Evolutionary conservation across 2,329 filamentous ascomycete species (phyloP), one percentile per base, ranked within the genome.

Genomic region (Paecilomyces sp.): DNA sequence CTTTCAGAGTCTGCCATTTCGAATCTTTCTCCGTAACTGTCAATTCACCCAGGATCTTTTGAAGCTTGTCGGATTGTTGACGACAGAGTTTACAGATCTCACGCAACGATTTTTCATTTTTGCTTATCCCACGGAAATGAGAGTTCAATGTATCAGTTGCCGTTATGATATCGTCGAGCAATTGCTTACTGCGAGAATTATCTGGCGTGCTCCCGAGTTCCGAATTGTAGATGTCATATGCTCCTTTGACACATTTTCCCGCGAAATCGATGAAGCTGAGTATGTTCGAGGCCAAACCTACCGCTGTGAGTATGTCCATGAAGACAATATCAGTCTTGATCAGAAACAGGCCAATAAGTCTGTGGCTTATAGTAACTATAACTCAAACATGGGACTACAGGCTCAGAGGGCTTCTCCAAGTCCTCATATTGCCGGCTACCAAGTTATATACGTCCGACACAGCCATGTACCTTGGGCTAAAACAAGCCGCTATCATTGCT

Each of bases 241-340:
- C 56, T 1, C 65, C 65, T 15, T 41, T 55, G 28, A 69, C 57
- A 15, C 70, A n/a, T 3, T 63, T 62, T 51, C 56, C 63, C 0
- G 64, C 64, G 33, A 70, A 66, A 11, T 70, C 68, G 12, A 71
- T 60, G 31, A 71, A 66, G 1, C 60, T 58, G 31, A 47, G 15
- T 47, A 70, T 62, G 7, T 58, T 65, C 2, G 60, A 55, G 2
- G 65, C 66, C 18, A 68, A 63, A 22, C 68, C 64, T 25, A 68
- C 58, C 3, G 68, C 70, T 13, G 66, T 67, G n/a, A 71, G 54
- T 1, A 68, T 68, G 56, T 73, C 71, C 69, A 64, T 63, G n/a
- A 8, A 4, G 41, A 15, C 36, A 41, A n/a, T 41, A 41, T 36
- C 36, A 13, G 5, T 13, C 6, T 13, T 41, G 36, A 15, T 41